Percentiles rank a stretch among this genome's conserved stretches.
Conservation (phyloP, 495 filamentous ascomycete genomes). For the Aspergillus baeticus region DNA sequence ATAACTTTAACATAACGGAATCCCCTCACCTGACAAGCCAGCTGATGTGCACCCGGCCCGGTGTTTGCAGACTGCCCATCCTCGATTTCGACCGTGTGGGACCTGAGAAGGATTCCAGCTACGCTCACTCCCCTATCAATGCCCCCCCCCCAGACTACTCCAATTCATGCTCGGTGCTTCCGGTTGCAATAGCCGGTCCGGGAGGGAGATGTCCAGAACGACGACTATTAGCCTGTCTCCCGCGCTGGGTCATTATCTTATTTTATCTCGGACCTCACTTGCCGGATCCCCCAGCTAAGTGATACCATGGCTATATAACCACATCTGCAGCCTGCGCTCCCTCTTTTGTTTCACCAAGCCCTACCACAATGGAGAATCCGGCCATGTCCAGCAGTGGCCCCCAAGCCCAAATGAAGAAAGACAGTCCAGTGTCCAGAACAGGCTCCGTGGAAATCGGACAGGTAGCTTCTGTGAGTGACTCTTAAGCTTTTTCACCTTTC, state of each 20-base stretch:
- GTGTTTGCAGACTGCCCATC: too few relatives aligned
- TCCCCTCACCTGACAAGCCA: too few relatives aligned
- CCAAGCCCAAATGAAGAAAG: neutral
- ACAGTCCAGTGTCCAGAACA: neutral
- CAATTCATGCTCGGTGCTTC: neutral
- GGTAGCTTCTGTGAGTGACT: neutral
- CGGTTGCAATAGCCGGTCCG: neutral
- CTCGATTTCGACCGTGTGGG: neutral
- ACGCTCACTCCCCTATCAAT: too few relatives aligned
- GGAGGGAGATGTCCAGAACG: neutral
- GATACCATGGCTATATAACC: neutral
- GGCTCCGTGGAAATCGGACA: neutral
- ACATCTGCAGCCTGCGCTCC: neutral
- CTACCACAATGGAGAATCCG: neutral
- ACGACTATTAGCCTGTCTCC: neutral
- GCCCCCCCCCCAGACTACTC: neutral
- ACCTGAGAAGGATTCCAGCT: neutral
- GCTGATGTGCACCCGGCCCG: too few relatives aligned
- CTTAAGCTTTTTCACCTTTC: neutral
- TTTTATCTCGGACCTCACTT: neutral
- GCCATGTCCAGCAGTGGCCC: neutral
- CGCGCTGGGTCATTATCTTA: neutral
- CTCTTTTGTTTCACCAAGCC: neutral
- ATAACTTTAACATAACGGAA: too few relatives aligned
- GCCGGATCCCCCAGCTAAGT: neutral